Conservation (phyloP, 345 rosid genomes). For the Citrus australasica region DNA sequence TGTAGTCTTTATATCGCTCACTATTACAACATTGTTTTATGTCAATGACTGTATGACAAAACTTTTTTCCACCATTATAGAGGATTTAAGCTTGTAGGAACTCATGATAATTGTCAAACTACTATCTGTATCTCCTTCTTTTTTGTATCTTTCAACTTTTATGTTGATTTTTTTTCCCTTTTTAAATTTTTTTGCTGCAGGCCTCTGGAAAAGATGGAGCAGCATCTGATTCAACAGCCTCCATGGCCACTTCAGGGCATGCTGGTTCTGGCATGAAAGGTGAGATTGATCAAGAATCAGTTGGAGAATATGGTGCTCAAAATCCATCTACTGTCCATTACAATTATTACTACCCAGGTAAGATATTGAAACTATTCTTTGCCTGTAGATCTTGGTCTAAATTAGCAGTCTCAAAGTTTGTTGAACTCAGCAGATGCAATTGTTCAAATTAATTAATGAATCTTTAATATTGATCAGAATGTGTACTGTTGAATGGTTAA, state of each 20-base stretch:
- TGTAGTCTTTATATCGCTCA: neutral
- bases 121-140: neutral
- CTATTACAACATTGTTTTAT: neutral
- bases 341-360: conserved; percentile 52
- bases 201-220: conserved; percentile 26
- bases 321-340: conserved; percentile 32
- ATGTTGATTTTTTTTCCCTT: neutral
- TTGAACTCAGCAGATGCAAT: neutral
- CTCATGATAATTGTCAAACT: neutral
- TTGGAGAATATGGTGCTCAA: conserved; percentile 23
- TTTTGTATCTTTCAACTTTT: neutral
- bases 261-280: conserved; percentile 19
- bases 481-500: neutral
- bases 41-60: neutral
- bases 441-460: neutral
- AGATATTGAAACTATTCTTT: conserved; percentile 12
- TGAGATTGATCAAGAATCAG: conserved; percentile 23
- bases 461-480: neutral
- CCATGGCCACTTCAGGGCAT: conserved; percentile 20
- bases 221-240: conserved; percentile 23
- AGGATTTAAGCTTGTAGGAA: neutral
- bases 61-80: neutral
- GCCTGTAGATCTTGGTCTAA: neutral
- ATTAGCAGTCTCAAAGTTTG: neutral
- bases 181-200: conserved; percentile 17